Evolutionary conservation across 2,329 filamentous ascomycete genomes (phyloP), one percentile per base, ranked within the genome.

Genomic region (Sclerotinia spermophila): DNA sequence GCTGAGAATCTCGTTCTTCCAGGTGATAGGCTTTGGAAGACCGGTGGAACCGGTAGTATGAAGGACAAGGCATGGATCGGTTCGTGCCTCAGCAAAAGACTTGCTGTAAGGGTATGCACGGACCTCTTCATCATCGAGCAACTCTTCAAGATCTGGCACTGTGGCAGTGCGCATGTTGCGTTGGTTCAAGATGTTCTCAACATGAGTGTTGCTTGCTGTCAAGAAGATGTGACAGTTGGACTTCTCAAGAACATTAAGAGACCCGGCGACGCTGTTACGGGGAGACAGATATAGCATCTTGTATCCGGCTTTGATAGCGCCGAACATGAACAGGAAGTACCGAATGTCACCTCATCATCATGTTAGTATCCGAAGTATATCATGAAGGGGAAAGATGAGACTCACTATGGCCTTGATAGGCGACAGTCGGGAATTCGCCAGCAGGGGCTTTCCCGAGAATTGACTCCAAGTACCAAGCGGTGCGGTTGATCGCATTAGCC

Each of bases 11-110:
- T 71, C 69, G 24, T 67, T 58, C 27, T 71, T 71, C 69, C 69
- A 71, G n/a, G 69, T 71, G n/a, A 83, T 80, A 0, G 81, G 82
- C 67, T 83, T 83, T 4, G 82, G 82, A 0, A 82, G 66, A 2
- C 82, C 82, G 0, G 82, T 84, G 1, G 80, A 79, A 4, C 82
- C 82, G 6, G 81, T 83, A 0, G 82, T 83, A 65, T 83, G 82
- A 1, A 83, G 72, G 40, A 82, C 77, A 44, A 81, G 79, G 3
- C 82, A 81, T 0, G 81, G 80, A 1, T 83, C 82, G 44, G 79
- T 73, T 0, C 73, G 75, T 13, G 80, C 81, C 11, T 79, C 75
- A 0, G 78, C 76, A 24, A 79, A 82, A 2, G 74, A 77, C 53
- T 79, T 81, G 13, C 67, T 76, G 65, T 81, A 82, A 0, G 72